Base-by-base conservation (phyloP, 768 basidiomycete genomes). In the Heimioporus sp. region DNA sequence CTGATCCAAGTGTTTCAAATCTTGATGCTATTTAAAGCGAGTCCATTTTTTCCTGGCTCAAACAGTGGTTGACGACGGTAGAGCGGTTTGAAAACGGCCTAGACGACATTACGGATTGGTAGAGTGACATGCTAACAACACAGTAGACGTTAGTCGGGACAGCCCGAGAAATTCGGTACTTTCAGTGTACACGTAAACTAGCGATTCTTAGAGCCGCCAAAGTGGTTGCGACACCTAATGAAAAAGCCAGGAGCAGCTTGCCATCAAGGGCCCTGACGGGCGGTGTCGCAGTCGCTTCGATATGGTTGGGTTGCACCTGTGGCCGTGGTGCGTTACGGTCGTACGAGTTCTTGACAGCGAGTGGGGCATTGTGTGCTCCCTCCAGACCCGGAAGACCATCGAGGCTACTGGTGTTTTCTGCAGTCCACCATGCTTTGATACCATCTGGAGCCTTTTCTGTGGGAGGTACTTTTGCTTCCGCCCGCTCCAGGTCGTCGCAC, bases 361-460 rank as follows among this genome's bases (percentile, higher is more conserved):
- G 15, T 2, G 28, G 11, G 5, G 56, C 50, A 31, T 56, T 44
- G 46, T 62, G 67, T 11, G 74, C 78, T 5, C 53, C 41, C 7
- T 55, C 40, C 36, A 86, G 57, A 0, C 71, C 83, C 0, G 81
- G 78, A 8, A 86, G 72, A 10, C 83, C 83, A 54, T 86, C 83
- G 17, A 85, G 58, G 51, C 82, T 84, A 34, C 57, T 63, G 8
- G 67, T 35, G 56, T 87, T 87, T 45, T 74, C 69, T 9, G 60
- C 61, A 17, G 60, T 61, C 83, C 84, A 86, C 70, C 82, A 86
- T 3, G 71, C 62, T 58, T 74, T 79, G 58, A 86, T 72, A 2
- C 82, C 83, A 4, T 74, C 70, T 5, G 49, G 32, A 21, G 73
- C 37, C 68, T 63, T 51, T 57, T 58, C 36, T 54, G 46, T 46